Base-by-base conservation (phyloP, 768 basidiomycete genomes). In the Coprinellus micaceus region DNA sequence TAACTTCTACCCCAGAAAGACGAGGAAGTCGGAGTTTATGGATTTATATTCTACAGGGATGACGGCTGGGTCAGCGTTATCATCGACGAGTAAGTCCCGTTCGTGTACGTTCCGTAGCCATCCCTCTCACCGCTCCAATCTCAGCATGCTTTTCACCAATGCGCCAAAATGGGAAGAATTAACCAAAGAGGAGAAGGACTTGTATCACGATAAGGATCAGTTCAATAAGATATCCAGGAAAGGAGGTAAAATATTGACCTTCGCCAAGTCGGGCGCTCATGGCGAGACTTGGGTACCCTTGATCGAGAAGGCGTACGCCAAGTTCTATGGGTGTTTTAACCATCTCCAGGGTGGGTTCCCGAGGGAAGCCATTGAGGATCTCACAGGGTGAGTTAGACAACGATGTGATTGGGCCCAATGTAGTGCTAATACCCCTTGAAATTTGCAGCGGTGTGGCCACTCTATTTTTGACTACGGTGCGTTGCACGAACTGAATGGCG, bases 241-340 rank as follows among this genome's bases (percentile, higher is more conserved):
- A 57, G 77, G 77, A n/a, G 73, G 74, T 37, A 77, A 81, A 54
- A 67, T 67, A 5, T 65, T 84, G 39, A 77, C 77, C 56, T 84
- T 83, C 66, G 78, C 82, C 5, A 72, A 70, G 49, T 79, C 77
- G 4, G 74, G 69, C 3, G 72, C 74, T 3, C 71, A 78, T 10
- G 76, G 76, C 29, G 82, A 83, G 54, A 82, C 80, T 0, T 83
- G 82, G 82, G 79, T 82, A 1, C 78, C 82, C 0, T 63, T 84
- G 1, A 70, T 82, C 28, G 82, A 83, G 63, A 84, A 84, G 62
- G 82, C 82, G 4, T 84, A 77, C 52, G 82, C 82, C 0, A 84
- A 84, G 60, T 63, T 82, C 1, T 80, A 84, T 58, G 82, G 76
- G 1, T 77, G 78, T 54, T 83, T 80, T 64, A 68, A 71, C 0